Evolutionary conservation across 2,329 filamentous ascomycete species (phyloP), one percentile per base, ranked within the genome.

Genomic region (Davidsoniella australis): DNA sequence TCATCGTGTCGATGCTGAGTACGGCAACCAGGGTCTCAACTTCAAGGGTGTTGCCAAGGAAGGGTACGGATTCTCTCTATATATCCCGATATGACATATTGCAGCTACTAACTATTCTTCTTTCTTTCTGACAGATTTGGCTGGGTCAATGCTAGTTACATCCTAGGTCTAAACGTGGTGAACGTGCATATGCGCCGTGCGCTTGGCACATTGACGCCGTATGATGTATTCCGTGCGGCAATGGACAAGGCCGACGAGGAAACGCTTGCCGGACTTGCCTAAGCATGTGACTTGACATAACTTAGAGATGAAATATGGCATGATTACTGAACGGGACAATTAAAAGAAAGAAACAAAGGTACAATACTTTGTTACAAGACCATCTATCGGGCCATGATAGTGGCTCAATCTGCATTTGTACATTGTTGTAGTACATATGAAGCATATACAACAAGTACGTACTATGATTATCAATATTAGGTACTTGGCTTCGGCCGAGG

Each of bases 81-180:
- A 46, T 45, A 40, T 45, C 18, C 37, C 29, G 20, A 29, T 5
- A 29, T 29, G 8, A 1, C 26, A 44, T 23, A 16, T 36, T 16
- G 38, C n/a, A 39, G 4, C 36, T 54, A 53, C 62, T 66, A 54
- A 66, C 57, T 23, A 23, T 4, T 16, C 23, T 12, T 16, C 44
- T 43, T 5, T 24, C 51, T 47, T 45, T 44, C 5, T 23, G 50
- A 45, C 60, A 94, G 89, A 51, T 98, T 98, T 61, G 91, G 89
- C 47, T 98, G 91, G 91, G 91, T 96, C 59, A 98, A 98, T 62
- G 89, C 91, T 59, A 95, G 88, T 62, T 98, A 94, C 62, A 84
- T 96, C 51, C 93, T 93, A 60, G 91, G 89, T 39, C 71, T 96
- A 53, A 81, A 88, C 56, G 84, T 95, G 57, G 73, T 94, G 53